Base-by-base conservation (phyloP, 306 rosid species). In the Medicago lupulina region DNA sequence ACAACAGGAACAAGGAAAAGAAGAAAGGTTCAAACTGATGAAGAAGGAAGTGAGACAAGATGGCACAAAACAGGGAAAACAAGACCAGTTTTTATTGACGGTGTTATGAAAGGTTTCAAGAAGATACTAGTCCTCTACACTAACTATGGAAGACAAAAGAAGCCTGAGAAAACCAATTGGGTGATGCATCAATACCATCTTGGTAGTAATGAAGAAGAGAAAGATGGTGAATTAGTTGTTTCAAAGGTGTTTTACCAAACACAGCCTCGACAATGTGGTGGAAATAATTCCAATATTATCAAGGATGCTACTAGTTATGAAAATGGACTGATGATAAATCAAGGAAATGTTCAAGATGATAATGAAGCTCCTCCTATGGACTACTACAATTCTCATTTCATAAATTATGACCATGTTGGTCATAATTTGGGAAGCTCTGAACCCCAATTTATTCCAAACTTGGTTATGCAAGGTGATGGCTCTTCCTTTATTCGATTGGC, bases 61-160 rank as follows among this genome's bases (percentile, higher is more conserved):
- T 95, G 98, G 98, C 98, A 93, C 82, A 90, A 93, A 81, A 93
- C 97, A 5, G 97, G 98, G 0, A 95, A 93, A 84, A 93, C 98
- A 0, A 85, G 97, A 76, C 87, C 98, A 2, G 84, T 93, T 12
- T 70, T 73, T 0, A 65, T 60, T 0, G 75, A 77, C 1, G 93
- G 95, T 2, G 76, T 49, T 3, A 83, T 86, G 9, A 90, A 89
- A 68, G 98, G 98, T 15, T 93, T 90, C 89, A 93, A 93, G 13
- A 93, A 93, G 85, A 95, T 95, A 31, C 83, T 95, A 0, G 98
- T 95, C 16, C 87, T 95, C 34, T 95, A 95, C 85, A 90, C 98
- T 64, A 95, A 92, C 88, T 90, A 89, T 50, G 98, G 98, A 1
- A 81, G 93, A 66, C 95, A 90, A 70, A 90, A 84, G 71, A 95